Percentiles rank a stretch among this genome's conserved stretches.
phyloP scores from a whole-genome alignment of 2,329 filamentous ascomycete species.

The Sporothrix protearum region DNA sequence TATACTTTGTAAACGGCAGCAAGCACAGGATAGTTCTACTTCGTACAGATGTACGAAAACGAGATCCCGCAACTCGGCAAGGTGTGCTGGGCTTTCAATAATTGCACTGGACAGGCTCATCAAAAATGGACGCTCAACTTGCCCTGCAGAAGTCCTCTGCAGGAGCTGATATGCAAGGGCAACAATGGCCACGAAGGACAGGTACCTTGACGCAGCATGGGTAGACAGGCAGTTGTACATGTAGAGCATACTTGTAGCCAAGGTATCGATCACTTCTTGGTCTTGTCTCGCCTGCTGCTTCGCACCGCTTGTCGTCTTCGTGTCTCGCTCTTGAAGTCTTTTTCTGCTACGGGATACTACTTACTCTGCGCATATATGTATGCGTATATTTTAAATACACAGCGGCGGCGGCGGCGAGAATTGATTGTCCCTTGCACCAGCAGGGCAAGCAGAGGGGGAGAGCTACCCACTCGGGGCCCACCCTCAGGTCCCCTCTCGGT shows the following conservation, averaged over 20 bases:
- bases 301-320: not conserved
- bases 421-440: not conserved
- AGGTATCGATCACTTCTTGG: not conserved
- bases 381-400: too few relatives aligned
- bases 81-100: not conserved
- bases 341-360: not conserved
- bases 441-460: not conserved
- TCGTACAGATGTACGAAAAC: not conserved
- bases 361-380: too few relatives aligned
- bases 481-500: not conserved
- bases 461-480: not conserved
- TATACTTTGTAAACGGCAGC: not conserved
- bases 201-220: not conserved
- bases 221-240: not conserved
- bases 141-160: constrained; percentile 1
- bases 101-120: not conserved
- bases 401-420: not conserved
- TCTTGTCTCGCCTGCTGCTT: not conserved
- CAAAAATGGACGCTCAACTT: not conserved
- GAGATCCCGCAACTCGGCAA: not conserved
- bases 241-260: too few relatives aligned
- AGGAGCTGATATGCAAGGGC: not conserved
- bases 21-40: not conserved
- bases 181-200: not conserved
- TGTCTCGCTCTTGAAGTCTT: not conserved